Evolutionary conservation across 2,329 filamentous ascomycete genomes (phyloP).

Genomic region (Aspergillus brunneoviolaceus): DNA sequence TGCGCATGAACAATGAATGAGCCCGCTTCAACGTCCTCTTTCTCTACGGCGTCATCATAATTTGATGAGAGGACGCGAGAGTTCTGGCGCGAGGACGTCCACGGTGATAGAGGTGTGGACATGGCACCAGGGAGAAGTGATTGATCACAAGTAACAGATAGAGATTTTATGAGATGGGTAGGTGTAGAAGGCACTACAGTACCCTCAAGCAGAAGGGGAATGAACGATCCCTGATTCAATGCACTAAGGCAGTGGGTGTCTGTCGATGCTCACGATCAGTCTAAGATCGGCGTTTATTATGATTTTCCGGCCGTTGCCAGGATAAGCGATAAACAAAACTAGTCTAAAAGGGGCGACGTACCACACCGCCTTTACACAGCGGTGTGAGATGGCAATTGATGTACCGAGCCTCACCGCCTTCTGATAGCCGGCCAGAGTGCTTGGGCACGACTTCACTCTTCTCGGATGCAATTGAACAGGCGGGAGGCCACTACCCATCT

Average conservation of each 20-base stretch:
- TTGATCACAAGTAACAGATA: neutral
- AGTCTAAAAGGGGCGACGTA: slow-evolving; percentile 12
- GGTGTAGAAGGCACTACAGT: neutral
- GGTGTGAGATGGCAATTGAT: slow-evolving; percentile 15
- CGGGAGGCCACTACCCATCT: too few species aligned
- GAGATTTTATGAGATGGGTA: neutral
- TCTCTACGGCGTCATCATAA: slow-evolving; percentile 18
- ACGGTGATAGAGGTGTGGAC: slow-evolving; percentile 42
- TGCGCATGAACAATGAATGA: slow-evolving; percentile 19
- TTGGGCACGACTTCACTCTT: too few species aligned
- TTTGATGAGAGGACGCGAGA: slow-evolving; percentile 35
- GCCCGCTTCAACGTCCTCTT: slow-evolving; percentile 17
- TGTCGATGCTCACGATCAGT: slow-evolving; percentile 4
- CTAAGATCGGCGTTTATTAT: slow-evolving; percentile 21
- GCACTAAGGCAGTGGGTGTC: neutral
- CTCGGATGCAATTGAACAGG: too few species aligned
- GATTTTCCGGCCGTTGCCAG: slow-evolving; percentile 27
- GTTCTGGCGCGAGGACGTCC: slow-evolving; percentile 45
- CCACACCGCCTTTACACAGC: neutral
- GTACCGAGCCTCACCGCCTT: slow-evolving; percentile 13
- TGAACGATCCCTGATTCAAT: neutral
- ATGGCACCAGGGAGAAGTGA: slow-evolving; percentile 26
- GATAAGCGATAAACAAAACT: slow-evolving; percentile 34
- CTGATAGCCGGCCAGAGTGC: neutral
- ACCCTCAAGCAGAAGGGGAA: neutral